Evolutionary conservation across 345 rosid genomes (phyloP).

Genomic region (Fremontodendron californicum): DNA sequence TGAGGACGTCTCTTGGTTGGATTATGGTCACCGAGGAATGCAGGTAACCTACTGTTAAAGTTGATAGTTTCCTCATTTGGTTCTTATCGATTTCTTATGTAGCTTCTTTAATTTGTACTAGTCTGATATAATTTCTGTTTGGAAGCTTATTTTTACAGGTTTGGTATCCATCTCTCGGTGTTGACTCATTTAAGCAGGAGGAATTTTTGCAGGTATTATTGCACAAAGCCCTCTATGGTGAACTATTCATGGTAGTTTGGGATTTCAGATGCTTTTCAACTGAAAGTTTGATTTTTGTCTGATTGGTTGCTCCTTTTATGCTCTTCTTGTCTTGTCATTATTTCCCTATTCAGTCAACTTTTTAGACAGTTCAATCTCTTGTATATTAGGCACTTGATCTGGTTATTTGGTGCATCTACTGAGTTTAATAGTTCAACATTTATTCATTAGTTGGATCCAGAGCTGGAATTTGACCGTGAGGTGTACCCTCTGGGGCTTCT

Average conservation of each 20-base stretch:
- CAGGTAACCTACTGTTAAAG: slow-evolving; percentile 54
- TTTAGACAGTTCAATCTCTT: too few species aligned
- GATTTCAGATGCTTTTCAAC: background rate
- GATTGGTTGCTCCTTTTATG: background rate
- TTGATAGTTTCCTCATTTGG: slow-evolving; percentile 1
- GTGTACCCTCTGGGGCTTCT: slow-evolving; percentile 94
- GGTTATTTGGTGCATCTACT: background rate
- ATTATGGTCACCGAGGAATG: slow-evolving; percentile 97
- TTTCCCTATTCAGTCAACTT: background rate
- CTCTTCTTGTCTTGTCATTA: background rate
- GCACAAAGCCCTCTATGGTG: background rate
- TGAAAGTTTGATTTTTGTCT: background rate
- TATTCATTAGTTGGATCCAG: slow-evolving; percentile 83
- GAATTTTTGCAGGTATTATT: slow-evolving; percentile 85
- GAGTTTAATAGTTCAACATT: slow-evolving; percentile 16
- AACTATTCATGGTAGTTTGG: too few species aligned
- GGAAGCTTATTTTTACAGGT: slow-evolving; percentile 73
- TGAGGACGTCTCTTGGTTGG: slow-evolving; percentile 98
- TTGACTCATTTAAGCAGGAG: slow-evolving; percentile 85
- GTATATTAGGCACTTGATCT: background rate
- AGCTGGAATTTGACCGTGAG: slow-evolving; percentile 96
- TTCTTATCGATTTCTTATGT: background rate
- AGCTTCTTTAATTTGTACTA: slow-evolving; percentile 20
- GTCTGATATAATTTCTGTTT: slow-evolving; percentile 44
- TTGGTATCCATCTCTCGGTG: slow-evolving; percentile 98